Base-by-base conservation (phyloP, 176 grass and related monocot genomes). In the Aegilops umbellulata region DNA sequence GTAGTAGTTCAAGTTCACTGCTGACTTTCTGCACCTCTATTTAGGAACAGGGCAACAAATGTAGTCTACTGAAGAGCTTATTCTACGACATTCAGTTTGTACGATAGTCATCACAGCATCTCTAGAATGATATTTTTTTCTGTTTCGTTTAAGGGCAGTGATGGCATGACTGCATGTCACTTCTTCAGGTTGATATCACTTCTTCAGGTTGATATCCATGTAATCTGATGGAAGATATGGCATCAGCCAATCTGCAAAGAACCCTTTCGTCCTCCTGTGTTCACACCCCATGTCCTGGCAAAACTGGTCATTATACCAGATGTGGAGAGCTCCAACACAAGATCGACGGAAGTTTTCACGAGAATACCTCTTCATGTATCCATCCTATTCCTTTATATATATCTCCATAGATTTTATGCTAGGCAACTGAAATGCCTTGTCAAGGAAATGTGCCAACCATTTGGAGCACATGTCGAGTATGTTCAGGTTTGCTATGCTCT, bases 271-370 rank as follows among this genome's bases (percentile, higher is more conserved):
- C 69, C 86, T 88, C 75, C 35, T 70, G 20, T 15, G 80, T 11
- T 88, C 39, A 47, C 27, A 77, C 7, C 80, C 86, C 69, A 88
- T 88, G 69, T 88, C 86, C 39, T 23, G 55, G 61, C 87, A 80
- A 31, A 89, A 11, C 15, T 79, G 74, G 69, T 89, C 80, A 13
- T 46, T 84, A 31, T n/a, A 84, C 81, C 74, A 49, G 25, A 77
- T 60, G 39, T 83, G 69, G 38, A 79, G 13, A 8, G 60, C 26
- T 55, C 44, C 61, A 16, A 80, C 32, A 5, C 78, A 80, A 30
- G 60, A 65, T 46, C 78, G 24, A 46, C 10, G 60, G 36, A 29
- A 65, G 17, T 64, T 4, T 24, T 5, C 15, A 11, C 24, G 38
- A 22, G 78, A 10, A 19, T 80, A 79, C 32, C 76, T 23, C 8